Base-by-base conservation (phyloP, 2,329 filamentous ascomycete genomes). In the Aspergillus novofumigatus region DNA sequence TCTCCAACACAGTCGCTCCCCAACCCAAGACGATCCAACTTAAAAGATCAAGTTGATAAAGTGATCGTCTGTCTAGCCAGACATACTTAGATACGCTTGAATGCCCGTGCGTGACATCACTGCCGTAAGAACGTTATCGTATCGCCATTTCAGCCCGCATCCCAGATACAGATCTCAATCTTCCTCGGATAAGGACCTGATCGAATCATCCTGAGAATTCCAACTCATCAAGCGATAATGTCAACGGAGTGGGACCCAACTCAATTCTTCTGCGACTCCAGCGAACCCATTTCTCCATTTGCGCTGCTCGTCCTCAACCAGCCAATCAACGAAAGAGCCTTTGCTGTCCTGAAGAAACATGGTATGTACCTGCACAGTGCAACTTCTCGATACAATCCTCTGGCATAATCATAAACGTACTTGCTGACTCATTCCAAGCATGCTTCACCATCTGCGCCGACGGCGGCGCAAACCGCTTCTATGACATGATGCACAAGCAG, bases 401-500 rank as follows among this genome's bases (percentile, higher is more conserved):
- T n/a, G 35, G 9, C 17, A 53, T 35, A 1, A 21, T 23, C 44
- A 47, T 51, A 29, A 9, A 32, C 48, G 53, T 49, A 53, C 38
- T 45, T 9, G 23, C 26, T 38, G 45, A 49, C 48, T 35, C 7
- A 55, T 48, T n/a, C 52, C 8, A n/a, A 90, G 87, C 89, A 53
- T 78, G 76, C 23, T 82, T 87, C 59, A 84, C 83, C 25, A 81
- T 97, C 53, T 96, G 92, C 57, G 94, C 92, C 28, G 94, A 99
- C 76, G 94, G 92, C 55, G 94, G 92, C 25, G 92, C 92, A 49
- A 96, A 97, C 69, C 82, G 85, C 41, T 81, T 97, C 21, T 80
- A 82, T 62, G 74, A 85, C 62, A 77, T 80, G 62, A 75, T 80
- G 62, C 67, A 66, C 61, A 60, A 52, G 28, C 65, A 59, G n/a